Evolutionary conservation across 352 stramenopile genomes (phyloP).

Genomic region (Globisporangium canariense): DNA sequence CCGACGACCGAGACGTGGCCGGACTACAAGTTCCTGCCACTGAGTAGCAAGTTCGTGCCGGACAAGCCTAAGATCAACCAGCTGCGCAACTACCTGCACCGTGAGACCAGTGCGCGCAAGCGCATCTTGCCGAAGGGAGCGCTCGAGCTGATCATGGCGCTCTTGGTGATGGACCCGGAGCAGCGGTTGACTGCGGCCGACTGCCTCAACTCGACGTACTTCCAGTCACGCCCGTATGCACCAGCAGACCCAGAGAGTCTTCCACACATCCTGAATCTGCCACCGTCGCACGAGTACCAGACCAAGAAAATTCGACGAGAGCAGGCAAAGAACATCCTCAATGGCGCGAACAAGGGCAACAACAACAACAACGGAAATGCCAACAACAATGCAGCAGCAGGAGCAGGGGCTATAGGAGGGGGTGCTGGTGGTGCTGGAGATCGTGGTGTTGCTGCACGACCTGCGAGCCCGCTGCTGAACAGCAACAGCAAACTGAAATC

Average conservation of each 20-base stretch:
- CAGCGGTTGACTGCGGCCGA: constrained; percentile 90
- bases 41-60: constrained; percentile 81
- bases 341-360: constrained; percentile 23
- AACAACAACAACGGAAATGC: constrained; percentile 26
- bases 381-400: constrained; percentile 23
- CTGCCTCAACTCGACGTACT: constrained; percentile 94
- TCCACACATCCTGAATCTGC: constrained; percentile 66
- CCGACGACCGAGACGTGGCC: constrained; percentile 80
- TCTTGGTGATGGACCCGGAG: constrained; percentile 95
- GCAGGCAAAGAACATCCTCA: constrained; percentile 68
- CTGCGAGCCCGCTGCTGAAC: constrained; percentile 4
- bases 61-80: constrained; percentile 68
- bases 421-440: background rate
- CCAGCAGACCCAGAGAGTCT: constrained; percentile 61
- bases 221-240: constrained; percentile 74
- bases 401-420: constrained; percentile 11
- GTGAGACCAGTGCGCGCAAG: constrained; percentile 66
- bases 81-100: constrained; percentile 71
- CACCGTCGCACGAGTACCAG: constrained; percentile 85
- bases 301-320: constrained; percentile 89
- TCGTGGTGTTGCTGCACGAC: background rate
- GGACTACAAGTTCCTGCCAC: constrained; percentile 82
- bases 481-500: constrained; percentile 8
- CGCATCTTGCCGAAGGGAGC: constrained; percentile 80
- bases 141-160: constrained; percentile 91